Evolutionary conservation across 768 basidiomycete species (phyloP).

Genomic region (Gymnopilus dilepis): DNA sequence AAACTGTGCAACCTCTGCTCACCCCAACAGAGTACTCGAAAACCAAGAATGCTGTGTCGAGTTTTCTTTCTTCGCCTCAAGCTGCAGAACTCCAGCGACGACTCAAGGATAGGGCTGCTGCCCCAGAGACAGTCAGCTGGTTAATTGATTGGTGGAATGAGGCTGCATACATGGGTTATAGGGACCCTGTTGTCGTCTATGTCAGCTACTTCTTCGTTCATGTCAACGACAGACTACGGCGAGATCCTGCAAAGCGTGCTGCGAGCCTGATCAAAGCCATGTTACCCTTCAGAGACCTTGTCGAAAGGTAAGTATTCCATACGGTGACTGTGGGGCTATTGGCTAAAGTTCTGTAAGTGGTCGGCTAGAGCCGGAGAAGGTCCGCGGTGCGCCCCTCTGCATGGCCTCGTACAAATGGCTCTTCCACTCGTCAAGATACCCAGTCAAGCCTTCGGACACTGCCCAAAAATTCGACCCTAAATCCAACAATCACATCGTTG

Average conservation of each 20-base stretch:
- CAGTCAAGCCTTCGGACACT: constrained; percentile 81
- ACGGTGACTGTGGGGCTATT: neutral
- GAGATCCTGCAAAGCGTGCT: constrained; percentile 70
- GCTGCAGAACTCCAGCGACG: constrained; percentile 78
- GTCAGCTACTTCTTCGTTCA: constrained; percentile 98
- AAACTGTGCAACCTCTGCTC: constrained; percentile 80
- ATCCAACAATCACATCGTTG: constrained; percentile 85
- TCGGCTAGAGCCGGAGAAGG: constrained; percentile 86
- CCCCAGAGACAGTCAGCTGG: constrained; percentile 73
- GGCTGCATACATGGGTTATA: constrained; percentile 83
- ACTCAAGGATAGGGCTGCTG: constrained; percentile 73
- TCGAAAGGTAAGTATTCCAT: constrained; percentile 68
- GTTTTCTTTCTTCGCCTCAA: constrained; percentile 73
- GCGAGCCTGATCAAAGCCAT: constrained; percentile 86
- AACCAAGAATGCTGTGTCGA: constrained; percentile 62
- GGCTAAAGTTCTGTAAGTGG: constrained; percentile 46
- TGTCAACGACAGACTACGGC: constrained; percentile 60
- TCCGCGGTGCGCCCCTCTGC: constrained; percentile 76
- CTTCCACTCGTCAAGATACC: constrained; percentile 95
- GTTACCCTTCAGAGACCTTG: constrained; percentile 82
- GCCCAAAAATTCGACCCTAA: constrained; percentile 79
- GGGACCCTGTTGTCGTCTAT: constrained; percentile 89
- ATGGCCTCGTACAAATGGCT: constrained; percentile 98
- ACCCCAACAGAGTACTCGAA: constrained; percentile 62
- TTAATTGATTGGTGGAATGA: constrained; percentile 99